Percentiles rank a stretch among this genome's conserved stretches.
Conservation (phyloP, 306 rosid species). For the Adenanthera pavonina region DNA sequence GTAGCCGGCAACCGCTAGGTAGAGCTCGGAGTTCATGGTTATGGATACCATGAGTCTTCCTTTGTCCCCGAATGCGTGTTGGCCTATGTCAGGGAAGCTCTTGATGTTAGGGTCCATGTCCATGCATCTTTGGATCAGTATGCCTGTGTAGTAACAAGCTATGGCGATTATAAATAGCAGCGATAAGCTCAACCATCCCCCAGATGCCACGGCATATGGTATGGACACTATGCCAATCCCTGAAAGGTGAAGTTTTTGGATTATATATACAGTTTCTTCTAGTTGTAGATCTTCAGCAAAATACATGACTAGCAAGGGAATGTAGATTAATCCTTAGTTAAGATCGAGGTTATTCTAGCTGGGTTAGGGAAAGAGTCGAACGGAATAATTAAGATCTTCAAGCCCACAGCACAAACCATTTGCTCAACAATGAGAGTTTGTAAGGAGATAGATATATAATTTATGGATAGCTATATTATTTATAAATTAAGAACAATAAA, state of each 20-base stretch:
- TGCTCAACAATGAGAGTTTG: not conserved
- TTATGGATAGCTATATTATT: no score
- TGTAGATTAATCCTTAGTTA: not conserved
- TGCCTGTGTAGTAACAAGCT: constrained; percentile 66
- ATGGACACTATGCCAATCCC: constrained; percentile 83
- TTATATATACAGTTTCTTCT: not conserved
- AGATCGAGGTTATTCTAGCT: no score
- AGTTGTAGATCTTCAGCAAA: not conserved
- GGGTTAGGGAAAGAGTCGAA: not conserved
- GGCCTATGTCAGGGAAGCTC: constrained; percentile 78
- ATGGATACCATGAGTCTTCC: constrained; percentile 66
- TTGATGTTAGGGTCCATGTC: constrained; percentile 63
- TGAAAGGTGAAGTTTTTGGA: constrained; percentile 33
- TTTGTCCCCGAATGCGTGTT: constrained; percentile 70
- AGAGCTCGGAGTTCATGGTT: constrained; percentile 72
- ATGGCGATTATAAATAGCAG: constrained; percentile 61
- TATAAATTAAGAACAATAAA: no score
- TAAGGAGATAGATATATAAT: no score
- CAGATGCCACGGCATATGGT: constrained; percentile 79
- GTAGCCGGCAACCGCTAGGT: constrained; percentile 75
- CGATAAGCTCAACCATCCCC: constrained; percentile 84
- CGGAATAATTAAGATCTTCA: not conserved
- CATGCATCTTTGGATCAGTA: constrained; percentile 81
- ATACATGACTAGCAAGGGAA: not conserved
- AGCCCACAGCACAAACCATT: not conserved